A percentile compares a stretch with the other conserved stretches of the same genome.
These are phyloP conservation scores for Eutypa lata DNA, from an alignment of 2,329 filamentous ascomycete species.

Conservation along the genomic window DNA sequence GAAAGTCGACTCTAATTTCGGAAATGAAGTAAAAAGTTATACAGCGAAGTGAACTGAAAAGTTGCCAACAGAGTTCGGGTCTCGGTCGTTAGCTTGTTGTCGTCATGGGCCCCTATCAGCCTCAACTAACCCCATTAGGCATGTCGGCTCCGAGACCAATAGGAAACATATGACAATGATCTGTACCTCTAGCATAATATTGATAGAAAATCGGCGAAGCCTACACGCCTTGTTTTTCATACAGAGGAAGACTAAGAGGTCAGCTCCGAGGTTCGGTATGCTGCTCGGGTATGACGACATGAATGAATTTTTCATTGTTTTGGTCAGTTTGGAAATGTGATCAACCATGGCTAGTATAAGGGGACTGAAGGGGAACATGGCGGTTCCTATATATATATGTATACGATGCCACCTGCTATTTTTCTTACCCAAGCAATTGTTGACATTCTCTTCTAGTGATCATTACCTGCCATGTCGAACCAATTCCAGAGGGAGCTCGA, in stretches of 20 bases:
- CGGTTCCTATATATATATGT: too few relatives aligned
- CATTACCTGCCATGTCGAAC: neutral
- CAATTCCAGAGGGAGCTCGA: neutral
- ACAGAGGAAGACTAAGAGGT: neutral
- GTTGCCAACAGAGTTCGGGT: neutral
- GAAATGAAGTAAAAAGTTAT: neutral
- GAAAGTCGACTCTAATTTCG: too few relatives aligned
- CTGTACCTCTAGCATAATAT: neutral
- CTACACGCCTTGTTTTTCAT: too few relatives aligned
- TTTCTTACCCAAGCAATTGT: neutral
- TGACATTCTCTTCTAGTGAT: too few relatives aligned
- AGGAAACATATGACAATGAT: neutral
- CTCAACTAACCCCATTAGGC: neutral
- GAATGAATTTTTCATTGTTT: too few relatives aligned
- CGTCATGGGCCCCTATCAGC: neutral
- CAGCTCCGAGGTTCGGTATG: neutral
- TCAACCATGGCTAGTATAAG: neutral
- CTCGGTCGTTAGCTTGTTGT: neutral
- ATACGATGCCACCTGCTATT: neutral
- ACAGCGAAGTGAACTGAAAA: neutral
- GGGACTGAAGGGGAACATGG: too few relatives aligned
- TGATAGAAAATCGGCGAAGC: too few relatives aligned
- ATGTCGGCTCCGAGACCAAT: neutral
- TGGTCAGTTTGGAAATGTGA: neutral
- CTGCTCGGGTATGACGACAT: too few relatives aligned